Evolutionary conservation across 441 rosid species (phyloP), one percentile per base, ranked within the genome.

Genomic region (Aquilaria agallochum): DNA sequence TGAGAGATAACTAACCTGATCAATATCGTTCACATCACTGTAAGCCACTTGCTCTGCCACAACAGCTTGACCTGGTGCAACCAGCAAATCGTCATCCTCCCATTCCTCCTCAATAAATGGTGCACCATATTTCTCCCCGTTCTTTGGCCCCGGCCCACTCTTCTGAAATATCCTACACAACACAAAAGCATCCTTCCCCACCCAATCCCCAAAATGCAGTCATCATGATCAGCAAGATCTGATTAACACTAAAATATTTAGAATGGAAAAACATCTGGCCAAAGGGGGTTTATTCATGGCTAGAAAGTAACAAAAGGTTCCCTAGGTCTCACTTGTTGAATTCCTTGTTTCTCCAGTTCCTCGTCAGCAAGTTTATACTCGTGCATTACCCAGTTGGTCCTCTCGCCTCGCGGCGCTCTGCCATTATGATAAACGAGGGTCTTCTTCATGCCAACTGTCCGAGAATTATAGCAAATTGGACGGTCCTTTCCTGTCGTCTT

Each of bases 361-460:
- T 91, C 90, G 53, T 89, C 98, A 30, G 77, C 66, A 32, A 95
- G 87, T 5, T 97, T 82, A 71, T 95, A 95, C 81, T 95, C 99
- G 2, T 95, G 99, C 99, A 95, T 95, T 47, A 95, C 99, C 99
- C 99, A 95, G 62, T 91, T 92, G 11, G 86, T 68, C 12, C 99
- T 84, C 69, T 80, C 79, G 48, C 97, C 97, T 59, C 79, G 87
- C 10, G 99, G 99, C 59, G 99, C 97, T 51, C 97, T 83, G 4
- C 99, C 97, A 8, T 12, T 69, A 55, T 94, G 99, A 65, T 83
- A 94, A 61, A 94, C 99, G 70, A 94, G 92, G 11, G 99, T 94
- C 78, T 94, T 94, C 80, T 89, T 94, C 99, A 94, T 91, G 66
- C 99, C 99, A 5, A 89, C 90, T 5, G 61, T 66, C 9, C 75